Evolutionary conservation across 768 basidiomycete genomes (phyloP).

Genomic region (Russula sp.): DNA sequence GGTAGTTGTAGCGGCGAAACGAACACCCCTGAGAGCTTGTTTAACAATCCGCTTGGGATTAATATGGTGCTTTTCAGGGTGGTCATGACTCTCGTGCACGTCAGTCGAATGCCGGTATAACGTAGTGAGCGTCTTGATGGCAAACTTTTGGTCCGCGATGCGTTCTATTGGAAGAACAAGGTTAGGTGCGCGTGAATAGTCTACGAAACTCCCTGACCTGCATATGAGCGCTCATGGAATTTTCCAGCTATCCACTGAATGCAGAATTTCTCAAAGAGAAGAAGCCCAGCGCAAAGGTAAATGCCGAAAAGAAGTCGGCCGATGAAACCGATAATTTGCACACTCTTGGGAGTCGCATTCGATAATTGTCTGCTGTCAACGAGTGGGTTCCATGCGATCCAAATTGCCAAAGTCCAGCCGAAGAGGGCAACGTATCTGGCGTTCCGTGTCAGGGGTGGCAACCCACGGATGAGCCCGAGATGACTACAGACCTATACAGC

Average conservation of each 20-base stretch:
- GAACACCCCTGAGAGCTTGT: slow-evolving; percentile 63
- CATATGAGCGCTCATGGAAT: slow-evolving; percentile 74
- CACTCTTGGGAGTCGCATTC: slow-evolving; percentile 25
- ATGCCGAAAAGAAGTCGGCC: slow-evolving; percentile 67
- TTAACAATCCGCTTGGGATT: slow-evolving; percentile 61
- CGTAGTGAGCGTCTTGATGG: slow-evolving; percentile 58
- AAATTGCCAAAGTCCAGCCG: slow-evolving; percentile 55
- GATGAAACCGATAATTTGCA: slow-evolving; percentile 45
- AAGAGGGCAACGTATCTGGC: slow-evolving; percentile 56
- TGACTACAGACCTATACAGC: slow-evolving; percentile 45
- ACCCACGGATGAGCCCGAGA: not conserved
- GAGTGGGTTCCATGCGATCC: slow-evolving; percentile 69
- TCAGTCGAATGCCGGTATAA: slow-evolving; percentile 77
- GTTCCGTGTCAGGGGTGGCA: slow-evolving; percentile 20
- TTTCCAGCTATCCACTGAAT: slow-evolving; percentile 82
- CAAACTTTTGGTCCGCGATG: slow-evolving; percentile 76
- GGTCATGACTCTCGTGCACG: slow-evolving; percentile 58
- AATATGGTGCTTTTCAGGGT: slow-evolving; percentile 33
- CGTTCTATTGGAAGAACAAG: slow-evolving; percentile 46
- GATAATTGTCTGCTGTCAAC: slow-evolving; percentile 39
- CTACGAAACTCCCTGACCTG: slow-evolving; percentile 32
- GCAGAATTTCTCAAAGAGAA: slow-evolving; percentile 76
- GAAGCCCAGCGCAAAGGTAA: slow-evolving; percentile 57
- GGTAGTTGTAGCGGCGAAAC: slow-evolving; percentile 68
- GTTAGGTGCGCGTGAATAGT: slow-evolving; percentile 5